Conservation (phyloP, 1,139 yeast genomes). For the Debaryomyces sp. region DNA sequence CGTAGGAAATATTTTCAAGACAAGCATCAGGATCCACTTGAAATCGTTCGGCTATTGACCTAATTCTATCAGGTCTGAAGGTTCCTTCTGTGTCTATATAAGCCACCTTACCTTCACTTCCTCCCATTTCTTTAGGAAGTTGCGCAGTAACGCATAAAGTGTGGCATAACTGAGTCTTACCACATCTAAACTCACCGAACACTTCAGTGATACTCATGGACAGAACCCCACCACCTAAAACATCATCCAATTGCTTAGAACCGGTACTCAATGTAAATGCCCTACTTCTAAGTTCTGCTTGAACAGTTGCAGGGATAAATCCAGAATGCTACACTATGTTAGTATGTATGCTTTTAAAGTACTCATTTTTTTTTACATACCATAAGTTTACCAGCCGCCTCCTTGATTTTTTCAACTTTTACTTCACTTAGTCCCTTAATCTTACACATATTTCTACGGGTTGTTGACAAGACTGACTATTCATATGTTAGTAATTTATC, state of each 20-base stretch:
- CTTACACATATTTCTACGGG: constrained; percentile 54
- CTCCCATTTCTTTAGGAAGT: constrained; percentile 55
- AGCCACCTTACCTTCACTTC: constrained; percentile 65
- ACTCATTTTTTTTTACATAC: constrained; percentile 14
- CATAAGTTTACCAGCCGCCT: constrained; percentile 55
- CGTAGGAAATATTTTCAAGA: constrained; percentile 57
- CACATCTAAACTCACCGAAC: constrained; percentile 65
- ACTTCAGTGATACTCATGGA: constrained; percentile 67
- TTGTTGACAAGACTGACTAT: constrained; percentile 54
- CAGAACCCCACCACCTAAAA: constrained; percentile 61
- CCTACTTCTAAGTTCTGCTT: constrained; percentile 50
- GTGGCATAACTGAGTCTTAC: constrained; percentile 63
- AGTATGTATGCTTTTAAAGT: background rate
- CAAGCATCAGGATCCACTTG: constrained; percentile 56
- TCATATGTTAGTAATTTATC: constrained; percentile 12
- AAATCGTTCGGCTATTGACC: constrained; percentile 55
- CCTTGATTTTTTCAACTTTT: constrained; percentile 64
- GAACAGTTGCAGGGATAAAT: constrained; percentile 56
- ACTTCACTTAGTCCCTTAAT: constrained; percentile 59
- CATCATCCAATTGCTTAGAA: constrained; percentile 52
- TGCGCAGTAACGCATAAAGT: constrained; percentile 64
- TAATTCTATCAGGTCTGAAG: constrained; percentile 58
- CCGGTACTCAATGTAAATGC: constrained; percentile 57
- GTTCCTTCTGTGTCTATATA: constrained; percentile 65
- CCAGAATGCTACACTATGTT: constrained; percentile 36